Conservation (phyloP, 768 basidiomycete genomes). For the Leccinum variicolor region DNA sequence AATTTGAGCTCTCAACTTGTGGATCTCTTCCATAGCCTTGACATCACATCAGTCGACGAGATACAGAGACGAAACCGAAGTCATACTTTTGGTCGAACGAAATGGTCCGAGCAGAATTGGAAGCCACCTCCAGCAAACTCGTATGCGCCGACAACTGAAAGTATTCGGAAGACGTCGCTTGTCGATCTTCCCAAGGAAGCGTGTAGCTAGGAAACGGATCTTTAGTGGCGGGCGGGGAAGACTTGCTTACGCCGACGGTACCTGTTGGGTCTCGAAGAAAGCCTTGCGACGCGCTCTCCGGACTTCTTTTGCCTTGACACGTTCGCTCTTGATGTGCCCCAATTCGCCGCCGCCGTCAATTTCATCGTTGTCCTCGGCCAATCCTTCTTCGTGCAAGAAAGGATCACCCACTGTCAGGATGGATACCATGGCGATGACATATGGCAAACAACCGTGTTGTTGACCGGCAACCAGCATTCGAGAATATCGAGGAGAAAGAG, state of each 20-base stretch:
- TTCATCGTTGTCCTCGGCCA: conserved; percentile 41
- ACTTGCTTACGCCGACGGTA: conserved; percentile 30
- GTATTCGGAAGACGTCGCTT: conserved; percentile 83
- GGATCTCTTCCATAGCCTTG: conserved; percentile 98
- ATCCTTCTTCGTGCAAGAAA: conserved; percentile 79
- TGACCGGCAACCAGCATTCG: conserved; percentile 86
- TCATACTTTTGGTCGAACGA: conserved; percentile 81
- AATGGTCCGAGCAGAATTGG: conserved; percentile 84
- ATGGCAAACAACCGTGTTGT: conserved; percentile 90
- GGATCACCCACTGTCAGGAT: conserved; percentile 94
- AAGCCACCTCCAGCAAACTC: conserved; percentile 84
- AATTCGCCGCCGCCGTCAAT: conserved; percentile 34
- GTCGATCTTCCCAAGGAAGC: conserved; percentile 71
- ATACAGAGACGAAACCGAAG: background rate
- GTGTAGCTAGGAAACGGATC: conserved; percentile 51
- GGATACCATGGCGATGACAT: conserved; percentile 87
- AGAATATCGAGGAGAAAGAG: conserved; percentile 91
- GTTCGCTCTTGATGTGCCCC: conserved; percentile 45
- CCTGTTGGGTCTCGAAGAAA: conserved; percentile 82
- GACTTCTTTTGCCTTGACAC: conserved; percentile 50
- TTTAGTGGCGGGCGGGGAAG: conserved; percentile 1
- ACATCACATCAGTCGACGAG: conserved; percentile 1
- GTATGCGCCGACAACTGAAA: conserved; percentile 96
- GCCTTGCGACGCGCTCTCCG: conserved; percentile 63
- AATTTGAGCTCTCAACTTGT: conserved; percentile 89